A percentile compares a stretch with the other conserved stretches of the same genome.
Evolutionary conservation across 805 yeast genomes (phyloP).

Genomic region (Candida tammaniensis): DNA sequence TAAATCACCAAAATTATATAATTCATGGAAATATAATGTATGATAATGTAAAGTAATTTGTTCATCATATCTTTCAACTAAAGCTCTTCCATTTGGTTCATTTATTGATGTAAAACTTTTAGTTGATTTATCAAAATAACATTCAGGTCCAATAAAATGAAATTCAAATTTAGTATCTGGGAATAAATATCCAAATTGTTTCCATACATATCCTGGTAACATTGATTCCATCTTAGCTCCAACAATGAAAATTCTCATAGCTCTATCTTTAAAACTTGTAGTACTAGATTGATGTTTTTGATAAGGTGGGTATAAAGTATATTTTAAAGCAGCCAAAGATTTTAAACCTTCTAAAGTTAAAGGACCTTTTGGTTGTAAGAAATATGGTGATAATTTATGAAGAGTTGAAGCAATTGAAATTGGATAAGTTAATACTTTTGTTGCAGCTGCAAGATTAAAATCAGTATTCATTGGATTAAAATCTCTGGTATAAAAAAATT

Average conservation of each 20-base stretch:
- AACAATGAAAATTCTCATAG: constrained; percentile 82
- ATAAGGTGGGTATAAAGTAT: constrained; percentile 74
- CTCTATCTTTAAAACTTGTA: constrained; percentile 72
- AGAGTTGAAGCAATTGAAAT: constrained; percentile 80
- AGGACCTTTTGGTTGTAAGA: constrained; percentile 79
- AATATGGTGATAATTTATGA: constrained; percentile 84
- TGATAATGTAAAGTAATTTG: constrained; percentile 75
- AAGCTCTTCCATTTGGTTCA: constrained; percentile 56
- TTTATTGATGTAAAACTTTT: constrained; percentile 56
- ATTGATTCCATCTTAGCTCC: constrained; percentile 94
- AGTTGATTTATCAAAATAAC: constrained; percentile 67
- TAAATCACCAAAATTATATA: constrained; percentile 89
- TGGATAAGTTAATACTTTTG: constrained; percentile 93
- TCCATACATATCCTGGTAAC: constrained; percentile 94
- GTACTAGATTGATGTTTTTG: constrained; percentile 44
- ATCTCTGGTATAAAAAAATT: constrained; percentile 87
- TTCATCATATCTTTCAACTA: constrained; percentile 70
- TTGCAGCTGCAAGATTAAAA: constrained; percentile 91
- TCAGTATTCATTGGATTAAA: constrained; percentile 96
- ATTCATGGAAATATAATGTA: constrained; percentile 86
- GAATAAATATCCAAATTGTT: constrained; percentile 80
- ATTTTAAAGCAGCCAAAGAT: constrained; percentile 87
- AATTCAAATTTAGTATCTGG: constrained; percentile 82
- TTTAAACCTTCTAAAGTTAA: constrained; percentile 89
- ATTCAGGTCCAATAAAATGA: constrained; percentile 93